Base-by-base conservation (phyloP, 2,329 filamentous ascomycete genomes). In the Torrubiellomyces zombiae region DNA sequence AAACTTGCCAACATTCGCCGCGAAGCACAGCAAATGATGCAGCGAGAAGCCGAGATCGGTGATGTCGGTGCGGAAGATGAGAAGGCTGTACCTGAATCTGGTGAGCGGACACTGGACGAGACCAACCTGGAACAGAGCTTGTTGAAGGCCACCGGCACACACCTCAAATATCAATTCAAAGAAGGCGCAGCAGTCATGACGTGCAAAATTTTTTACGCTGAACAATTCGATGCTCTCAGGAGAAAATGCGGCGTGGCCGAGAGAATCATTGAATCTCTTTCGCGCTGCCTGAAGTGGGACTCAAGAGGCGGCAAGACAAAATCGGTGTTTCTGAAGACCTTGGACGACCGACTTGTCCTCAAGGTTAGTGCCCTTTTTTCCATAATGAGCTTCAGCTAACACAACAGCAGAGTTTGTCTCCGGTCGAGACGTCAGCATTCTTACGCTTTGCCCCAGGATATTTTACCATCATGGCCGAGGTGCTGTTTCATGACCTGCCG, bases 161-260 rank as follows among this genome's bases (percentile, higher is more conserved):
- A 98, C 48, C 72, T 94, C 37, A 91, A 91, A 44, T 98, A 94
- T 45, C 82, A 92, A 31, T 98, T 95, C 51, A 75, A 76, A 15
- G 85, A 94, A 45, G 83, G 86, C 0, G 74, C 79, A n/a, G 86
- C 91, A 3, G 81, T 78, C 40, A 92, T 94, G 67, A 76, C 86
- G 24, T 95, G 91, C 59, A 98, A 98, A 52, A 89, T 98, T 23
- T 95, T 98, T 51, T 98, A 91, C 42, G 89, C 89, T 0, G 89
- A 95, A 48, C 89, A 94, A 34, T 98, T 98, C 39, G 89, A 98
- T 51, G 89, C 89, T 3, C 63, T 98, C 19, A 73, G 89, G 28
- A 70, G 80, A 28, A 94, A 93, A 50, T 95, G 86, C 36, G 86
- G 86, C 10, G 78, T 94, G 7, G 75, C 82, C 2, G 85, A 95